Conservation (phyloP, 345 rosid genomes). For the Tarenaya hassleriana region DNA sequence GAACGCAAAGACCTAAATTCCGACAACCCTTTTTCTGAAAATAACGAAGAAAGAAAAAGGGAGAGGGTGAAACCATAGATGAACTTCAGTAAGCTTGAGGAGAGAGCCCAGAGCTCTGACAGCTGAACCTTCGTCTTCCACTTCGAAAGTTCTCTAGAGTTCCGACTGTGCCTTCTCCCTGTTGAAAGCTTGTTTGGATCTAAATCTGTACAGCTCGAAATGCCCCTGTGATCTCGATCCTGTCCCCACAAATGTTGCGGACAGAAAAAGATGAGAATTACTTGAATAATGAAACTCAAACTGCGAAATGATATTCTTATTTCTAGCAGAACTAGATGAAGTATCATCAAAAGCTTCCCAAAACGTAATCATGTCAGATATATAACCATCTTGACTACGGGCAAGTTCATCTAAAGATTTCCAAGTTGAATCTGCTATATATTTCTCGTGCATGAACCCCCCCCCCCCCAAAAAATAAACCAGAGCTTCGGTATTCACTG, state of each 20-base stretch:
- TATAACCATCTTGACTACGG: neutral
- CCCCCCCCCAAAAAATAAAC: too few species aligned
- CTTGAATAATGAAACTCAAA: too few species aligned
- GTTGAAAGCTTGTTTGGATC: slow-evolving; percentile 60
- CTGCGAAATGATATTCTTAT: too few species aligned
- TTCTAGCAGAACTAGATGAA: too few species aligned
- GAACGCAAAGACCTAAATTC: neutral
- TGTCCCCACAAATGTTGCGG: slow-evolving; percentile 49
- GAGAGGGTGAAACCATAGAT: slow-evolving; percentile 45
- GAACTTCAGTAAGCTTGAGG: slow-evolving; percentile 63
- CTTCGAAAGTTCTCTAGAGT: slow-evolving; percentile 23
- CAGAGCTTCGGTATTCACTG: too few species aligned
- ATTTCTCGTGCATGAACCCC: slow-evolving; percentile 5
- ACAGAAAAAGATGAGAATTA: neutral
- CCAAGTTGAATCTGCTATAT: neutral
- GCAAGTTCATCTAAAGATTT: neutral
- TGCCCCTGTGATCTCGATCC: slow-evolving; percentile 46
- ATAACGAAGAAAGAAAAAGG: neutral
- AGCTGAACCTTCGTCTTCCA: slow-evolving; percentile 35
- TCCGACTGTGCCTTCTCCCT: slow-evolving; percentile 44
- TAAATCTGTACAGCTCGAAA: slow-evolving; percentile 58
- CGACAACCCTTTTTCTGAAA: neutral
- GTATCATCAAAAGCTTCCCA: neutral
- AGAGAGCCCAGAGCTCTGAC: slow-evolving; percentile 63
- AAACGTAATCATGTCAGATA: slow-evolving; percentile 14